Evolutionary conservation across 2,329 filamentous ascomycete genomes (phyloP), one percentile per base, ranked within the genome.

Genomic region (Microdochium nivale): DNA sequence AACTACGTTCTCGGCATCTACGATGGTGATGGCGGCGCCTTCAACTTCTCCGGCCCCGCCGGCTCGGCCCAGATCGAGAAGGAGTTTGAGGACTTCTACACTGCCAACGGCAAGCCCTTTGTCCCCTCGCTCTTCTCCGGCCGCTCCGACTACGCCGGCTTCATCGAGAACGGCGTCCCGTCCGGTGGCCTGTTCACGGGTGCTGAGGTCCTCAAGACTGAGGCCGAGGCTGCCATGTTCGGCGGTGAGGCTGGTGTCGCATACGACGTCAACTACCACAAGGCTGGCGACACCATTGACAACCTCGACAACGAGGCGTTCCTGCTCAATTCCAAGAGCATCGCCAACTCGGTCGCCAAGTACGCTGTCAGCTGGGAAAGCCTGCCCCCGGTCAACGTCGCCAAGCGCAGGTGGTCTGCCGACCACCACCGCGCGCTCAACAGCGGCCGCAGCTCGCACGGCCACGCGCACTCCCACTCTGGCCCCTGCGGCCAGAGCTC

Each of bases 171-270:
- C 25, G 60, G 59, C 2, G 60, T 62, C 53, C 81, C 86, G 2
- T 77, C 79, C 0, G 85, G 85, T 25, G 86, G 86, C 13, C 73
- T 88, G 53, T 85, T 84, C 59, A 87, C 84, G 9, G 84, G 84
- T 11, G 84, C 84, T 2, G 83, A 86, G 63, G 77, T 70, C 4
- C 63, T 82, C 63, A 86, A 85, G 75, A 84, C 81, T 0, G 70
- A 71, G 32, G 75, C 77, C 40, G 78, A 87, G 58, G 78, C 71
- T 0, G 70, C 68, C 33, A 65, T 30, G 3, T 25, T 81, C 59
- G 80, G 80, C 16, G 80, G 80, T 16, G 65, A 70, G 49, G 76
- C 75, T 14, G 78, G 65, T 50, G 55, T 61, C 40, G 58, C 62
- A 55, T 59, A 61, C 57, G 56, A 69, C 59, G 53, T 59, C 54